These are phyloP conservation scores for Aspergillus alliaceus DNA, from an alignment of 2,329 filamentous ascomycete species.

Conservation along the genomic window DNA sequence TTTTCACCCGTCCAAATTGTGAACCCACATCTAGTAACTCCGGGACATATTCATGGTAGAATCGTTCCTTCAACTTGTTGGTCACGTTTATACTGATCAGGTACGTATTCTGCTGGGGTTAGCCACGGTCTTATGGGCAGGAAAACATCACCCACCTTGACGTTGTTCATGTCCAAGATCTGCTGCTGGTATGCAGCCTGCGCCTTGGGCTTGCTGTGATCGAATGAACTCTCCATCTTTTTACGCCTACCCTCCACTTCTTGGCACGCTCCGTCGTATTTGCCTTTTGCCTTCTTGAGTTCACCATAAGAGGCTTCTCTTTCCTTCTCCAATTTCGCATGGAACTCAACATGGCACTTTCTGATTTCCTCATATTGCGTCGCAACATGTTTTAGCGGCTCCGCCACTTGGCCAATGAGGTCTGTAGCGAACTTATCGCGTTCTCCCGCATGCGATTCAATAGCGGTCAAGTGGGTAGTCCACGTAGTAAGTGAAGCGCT, in stretches of 20 bases:
- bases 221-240: constrained; percentile 91
- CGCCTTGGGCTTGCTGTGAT: constrained; percentile 81
- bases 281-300: constrained; percentile 83
- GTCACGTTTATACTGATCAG: constrained; percentile 94
- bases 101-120: constrained; percentile 73
- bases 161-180: constrained; percentile 91
- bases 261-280: constrained; percentile 90
- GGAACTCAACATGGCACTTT: constrained; percentile 86
- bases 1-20: not conserved
- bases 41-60: constrained; percentile 95
- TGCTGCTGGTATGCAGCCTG: constrained; percentile 91
- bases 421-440: constrained; percentile 83
- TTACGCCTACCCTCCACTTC: constrained; percentile 93
- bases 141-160: constrained; percentile 56
- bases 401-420: constrained; percentile 76
- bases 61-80: constrained; percentile 95
- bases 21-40: constrained; percentile 78
- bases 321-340: constrained; percentile 84
- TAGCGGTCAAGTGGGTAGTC: constrained; percentile 86
- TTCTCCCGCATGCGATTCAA: constrained; percentile 84
- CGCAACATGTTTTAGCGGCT: constrained; percentile 76
- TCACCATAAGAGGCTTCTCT: constrained; percentile 81
- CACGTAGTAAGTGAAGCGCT: constrained; percentile 96
- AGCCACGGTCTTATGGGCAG: constrained; percentile 19
- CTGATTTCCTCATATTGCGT: constrained; percentile 84